Percentiles rank a stretch among this genome's conserved stretches.
Conservation (phyloP, 805 yeast species). For the Priceomyces haplophilus region DNA sequence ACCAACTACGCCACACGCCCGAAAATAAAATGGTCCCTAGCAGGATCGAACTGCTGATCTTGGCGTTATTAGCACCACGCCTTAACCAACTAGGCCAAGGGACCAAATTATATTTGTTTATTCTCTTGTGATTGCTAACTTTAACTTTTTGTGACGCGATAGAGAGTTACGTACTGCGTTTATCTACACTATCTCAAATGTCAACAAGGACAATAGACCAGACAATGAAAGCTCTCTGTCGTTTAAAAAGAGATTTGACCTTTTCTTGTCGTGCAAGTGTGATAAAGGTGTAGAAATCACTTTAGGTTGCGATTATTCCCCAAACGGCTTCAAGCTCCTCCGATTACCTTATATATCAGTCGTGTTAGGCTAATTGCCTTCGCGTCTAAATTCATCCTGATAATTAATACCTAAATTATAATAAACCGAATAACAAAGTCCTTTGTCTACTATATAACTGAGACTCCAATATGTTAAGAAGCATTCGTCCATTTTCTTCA, state of each 20-base stretch:
- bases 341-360: background rate
- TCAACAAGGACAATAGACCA: too few species aligned
- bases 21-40: constrained; percentile 58
- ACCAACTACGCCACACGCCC: constrained; percentile 52
- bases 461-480: constrained; percentile 15
- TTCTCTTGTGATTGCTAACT: too few species aligned
- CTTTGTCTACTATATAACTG: background rate
- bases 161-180: too few species aligned
- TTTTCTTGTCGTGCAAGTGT: too few species aligned
- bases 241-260: too few species aligned
- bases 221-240: too few species aligned
- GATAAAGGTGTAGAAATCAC: too few species aligned
- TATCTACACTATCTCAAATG: too few species aligned
- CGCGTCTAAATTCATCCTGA: background rate
- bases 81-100: constrained; percentile 56
- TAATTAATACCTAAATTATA: background rate
- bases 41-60: constrained; percentile 88
- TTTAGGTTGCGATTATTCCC: too few species aligned
- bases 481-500: constrained; percentile 21
- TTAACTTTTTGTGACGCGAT: too few species aligned
- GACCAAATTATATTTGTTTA: constrained; percentile 28
- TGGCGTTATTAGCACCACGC: constrained; percentile 55
- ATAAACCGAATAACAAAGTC: background rate
- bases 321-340: too few species aligned
- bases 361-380: background rate